Evolutionary conservation across 768 basidiomycete species (phyloP).

Genomic region (Lepiota venenata): DNA sequence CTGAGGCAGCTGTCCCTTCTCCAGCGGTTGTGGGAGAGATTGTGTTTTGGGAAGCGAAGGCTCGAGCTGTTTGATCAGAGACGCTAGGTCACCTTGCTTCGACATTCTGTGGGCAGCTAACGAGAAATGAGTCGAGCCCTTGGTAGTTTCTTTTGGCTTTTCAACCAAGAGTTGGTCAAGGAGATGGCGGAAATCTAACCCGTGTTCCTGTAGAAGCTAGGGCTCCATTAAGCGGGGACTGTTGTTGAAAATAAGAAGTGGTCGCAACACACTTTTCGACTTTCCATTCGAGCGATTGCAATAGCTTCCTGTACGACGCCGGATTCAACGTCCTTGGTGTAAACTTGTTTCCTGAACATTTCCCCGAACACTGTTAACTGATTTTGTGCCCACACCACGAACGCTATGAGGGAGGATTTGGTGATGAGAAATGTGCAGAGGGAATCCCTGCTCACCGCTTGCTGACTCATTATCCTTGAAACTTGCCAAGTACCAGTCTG

Average conservation of each 20-base stretch:
- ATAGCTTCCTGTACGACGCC: slow-evolving; percentile 75
- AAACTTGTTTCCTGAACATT: slow-evolving; percentile 90
- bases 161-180: slow-evolving; percentile 68
- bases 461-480: slow-evolving; percentile 96
- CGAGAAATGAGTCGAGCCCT: slow-evolving; percentile 26
- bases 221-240: background rate
- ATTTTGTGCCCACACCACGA: slow-evolving; percentile 91
- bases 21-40: background rate
- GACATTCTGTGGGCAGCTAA: slow-evolving; percentile 29
- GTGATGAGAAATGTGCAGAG: background rate
- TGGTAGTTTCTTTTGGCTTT: slow-evolving; percentile 36
- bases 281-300: slow-evolving; percentile 74
- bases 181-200: slow-evolving; percentile 92
- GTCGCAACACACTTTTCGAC: slow-evolving; percentile 63
- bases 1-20: slow-evolving; percentile 11
- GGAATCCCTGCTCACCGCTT: slow-evolving; percentile 58
- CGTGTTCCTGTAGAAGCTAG: slow-evolving; percentile 87
- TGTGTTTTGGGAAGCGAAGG: background rate
- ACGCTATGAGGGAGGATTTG: slow-evolving; percentile 48
- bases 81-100: slow-evolving; percentile 20
- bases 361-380: slow-evolving; percentile 82
- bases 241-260: background rate
- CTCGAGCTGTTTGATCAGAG: slow-evolving; percentile 17
- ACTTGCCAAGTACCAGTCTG: slow-evolving; percentile 95
- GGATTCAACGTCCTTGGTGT: slow-evolving; percentile 72